Conservation (phyloP, 176 grass and related monocot species). For the Otatea glauca region DNA sequence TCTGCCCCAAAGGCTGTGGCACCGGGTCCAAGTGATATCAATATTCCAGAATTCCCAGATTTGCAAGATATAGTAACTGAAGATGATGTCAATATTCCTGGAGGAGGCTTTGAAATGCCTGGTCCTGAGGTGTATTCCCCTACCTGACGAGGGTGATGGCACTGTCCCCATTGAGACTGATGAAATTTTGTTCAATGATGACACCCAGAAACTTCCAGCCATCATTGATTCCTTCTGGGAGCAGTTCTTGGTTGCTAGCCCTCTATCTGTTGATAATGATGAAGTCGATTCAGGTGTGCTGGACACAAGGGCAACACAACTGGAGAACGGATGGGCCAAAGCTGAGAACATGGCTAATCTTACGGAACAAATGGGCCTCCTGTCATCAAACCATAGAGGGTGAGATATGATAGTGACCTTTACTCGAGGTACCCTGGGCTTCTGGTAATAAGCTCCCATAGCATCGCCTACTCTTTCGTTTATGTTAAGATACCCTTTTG, state of each 20-base stretch:
- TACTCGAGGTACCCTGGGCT: conserved; percentile 17
- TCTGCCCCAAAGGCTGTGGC: conserved; percentile 53
- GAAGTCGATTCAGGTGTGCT: conserved; percentile 67
- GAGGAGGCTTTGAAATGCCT: conserved; percentile 56
- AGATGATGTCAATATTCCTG: conserved; percentile 47
- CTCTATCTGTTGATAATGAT: conserved; percentile 61
- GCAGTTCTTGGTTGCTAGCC: conserved; percentile 76
- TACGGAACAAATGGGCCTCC: conserved; percentile 91
- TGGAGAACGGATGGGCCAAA: conserved; percentile 60
- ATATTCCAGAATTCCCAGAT: conserved; percentile 59
- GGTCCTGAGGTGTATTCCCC: conserved; percentile 61
- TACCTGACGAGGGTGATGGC: conserved; percentile 56
- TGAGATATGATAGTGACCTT: conserved; percentile 30
- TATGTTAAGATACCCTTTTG: conserved; percentile 27
- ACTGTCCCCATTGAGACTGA: conserved; percentile 73
- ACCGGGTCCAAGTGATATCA: conserved; percentile 43
- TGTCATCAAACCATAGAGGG: conserved; percentile 63
- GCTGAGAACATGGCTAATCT: conserved; percentile 65
- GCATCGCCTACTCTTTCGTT: conserved; percentile 18
- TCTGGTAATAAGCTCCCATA: conserved; percentile 45
- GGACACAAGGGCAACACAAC: conserved; percentile 47
- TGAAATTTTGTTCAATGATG: conserved; percentile 58
- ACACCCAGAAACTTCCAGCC: conserved; percentile 69
- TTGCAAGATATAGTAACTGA: conserved; percentile 60
- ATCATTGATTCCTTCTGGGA: conserved; percentile 96